phyloP scores from a whole-genome alignment of 768 basidiomycete species.

The Lactarius sanguifluus region DNA sequence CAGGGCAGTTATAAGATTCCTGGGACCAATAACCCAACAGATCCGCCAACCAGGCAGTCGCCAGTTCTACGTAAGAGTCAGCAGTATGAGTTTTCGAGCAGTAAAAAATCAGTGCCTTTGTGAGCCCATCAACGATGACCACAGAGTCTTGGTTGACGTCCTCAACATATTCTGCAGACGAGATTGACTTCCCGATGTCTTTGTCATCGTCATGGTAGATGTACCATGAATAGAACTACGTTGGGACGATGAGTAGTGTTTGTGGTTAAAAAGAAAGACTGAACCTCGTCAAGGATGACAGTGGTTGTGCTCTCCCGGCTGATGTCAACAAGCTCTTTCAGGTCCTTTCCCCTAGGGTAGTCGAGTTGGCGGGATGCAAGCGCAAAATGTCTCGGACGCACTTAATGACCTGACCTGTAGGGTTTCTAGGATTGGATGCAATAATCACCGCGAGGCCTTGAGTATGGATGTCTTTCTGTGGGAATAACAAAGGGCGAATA shows the following conservation, averaged over 20 bases:
- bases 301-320: slow-evolving; percentile 73
- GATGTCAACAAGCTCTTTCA: slow-evolving; percentile 74
- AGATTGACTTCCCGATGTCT: slow-evolving; percentile 76
- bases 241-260: slow-evolving; percentile 9
- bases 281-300: slow-evolving; percentile 78
- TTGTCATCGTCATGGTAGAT: slow-evolving; percentile 78
- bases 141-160: slow-evolving; percentile 87
- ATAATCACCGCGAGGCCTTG: slow-evolving; percentile 85
- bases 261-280: slow-evolving; percentile 9
- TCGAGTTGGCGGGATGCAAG: neutral
- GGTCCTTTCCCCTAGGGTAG: slow-evolving; percentile 64
- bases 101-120: slow-evolving; percentile 56
- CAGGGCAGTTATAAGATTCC: slow-evolving; percentile 82
- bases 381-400: slow-evolving; percentile 35
- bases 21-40: slow-evolving; percentile 92
- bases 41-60: slow-evolving; percentile 93
- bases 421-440: slow-evolving; percentile 94
- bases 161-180: slow-evolving; percentile 79
- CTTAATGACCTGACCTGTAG: slow-evolving; percentile 87
- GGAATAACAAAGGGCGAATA: neutral
- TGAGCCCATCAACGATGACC: slow-evolving; percentile 88
- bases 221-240: slow-evolving; percentile 93
- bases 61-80: slow-evolving; percentile 67
- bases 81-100: slow-evolving; percentile 15
- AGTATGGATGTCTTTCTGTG: slow-evolving; percentile 71